These are phyloP conservation scores for Psilocybe azurescens DNA, from an alignment of 768 basidiomycete species.

Conservation along the genomic window DNA sequence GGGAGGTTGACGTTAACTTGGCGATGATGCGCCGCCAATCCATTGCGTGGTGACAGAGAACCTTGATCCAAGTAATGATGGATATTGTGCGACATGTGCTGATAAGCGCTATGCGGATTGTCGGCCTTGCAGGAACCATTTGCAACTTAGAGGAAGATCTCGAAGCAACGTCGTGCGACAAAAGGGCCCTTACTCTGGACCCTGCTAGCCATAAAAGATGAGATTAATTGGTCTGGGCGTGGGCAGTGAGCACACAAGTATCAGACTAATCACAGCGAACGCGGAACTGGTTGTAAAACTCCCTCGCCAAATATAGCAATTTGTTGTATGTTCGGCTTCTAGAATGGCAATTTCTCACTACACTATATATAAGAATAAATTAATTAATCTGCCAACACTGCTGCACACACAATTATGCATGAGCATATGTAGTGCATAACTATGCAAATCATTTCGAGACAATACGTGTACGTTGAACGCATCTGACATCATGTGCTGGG, in stretches of 20 bases:
- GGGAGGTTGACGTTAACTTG: neutral
- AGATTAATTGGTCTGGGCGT: neutral
- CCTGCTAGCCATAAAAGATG: neutral
- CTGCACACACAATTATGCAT: too few relatives aligned
- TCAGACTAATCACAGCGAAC: too few relatives aligned
- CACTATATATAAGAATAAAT: neutral
- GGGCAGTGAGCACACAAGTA: neutral
- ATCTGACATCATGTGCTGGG: too few relatives aligned
- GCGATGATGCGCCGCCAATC: slow-evolving; percentile 2
- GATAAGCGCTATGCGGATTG: neutral
- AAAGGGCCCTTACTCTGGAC: neutral
- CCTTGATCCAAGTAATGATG: neutral
- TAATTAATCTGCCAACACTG: neutral
- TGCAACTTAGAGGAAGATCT: neutral
- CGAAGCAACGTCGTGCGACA: neutral
- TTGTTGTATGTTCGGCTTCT: neutral
- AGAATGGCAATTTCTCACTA: neutral
- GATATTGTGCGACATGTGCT: neutral
- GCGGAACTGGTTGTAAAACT: neutral
- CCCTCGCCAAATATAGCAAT: neutral
- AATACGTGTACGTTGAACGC: too few relatives aligned
- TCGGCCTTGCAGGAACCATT: neutral
- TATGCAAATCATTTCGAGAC: too few relatives aligned
- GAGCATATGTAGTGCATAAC: too few relatives aligned
- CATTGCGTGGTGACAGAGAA: neutral